Evolutionary conservation across 1,284 basidiomycete genomes (phyloP).

Genomic region (Gomphus sp.): DNA sequence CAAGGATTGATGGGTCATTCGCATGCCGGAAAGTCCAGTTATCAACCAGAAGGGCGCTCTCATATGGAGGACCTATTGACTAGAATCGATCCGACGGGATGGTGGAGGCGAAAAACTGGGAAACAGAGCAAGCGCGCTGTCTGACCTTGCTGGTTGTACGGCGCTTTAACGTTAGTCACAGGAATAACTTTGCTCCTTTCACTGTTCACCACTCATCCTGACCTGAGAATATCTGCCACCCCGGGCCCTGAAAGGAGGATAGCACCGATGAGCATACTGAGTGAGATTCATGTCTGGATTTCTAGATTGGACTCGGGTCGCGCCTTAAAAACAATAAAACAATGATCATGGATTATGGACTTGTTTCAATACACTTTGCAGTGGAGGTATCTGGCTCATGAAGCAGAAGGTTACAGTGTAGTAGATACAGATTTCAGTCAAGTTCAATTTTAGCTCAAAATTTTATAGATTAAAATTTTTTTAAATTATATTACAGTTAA

Average conservation of each 20-base stretch:
- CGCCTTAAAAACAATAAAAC: neutral
- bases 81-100: slow-evolving; percentile 7
- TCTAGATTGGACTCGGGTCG: neutral
- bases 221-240: no score
- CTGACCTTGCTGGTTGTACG: neutral
- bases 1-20: neutral
- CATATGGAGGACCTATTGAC: slow-evolving; percentile 6
- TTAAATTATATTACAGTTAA: no score
- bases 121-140: neutral
- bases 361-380: neutral
- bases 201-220: neutral
- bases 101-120: slow-evolving; percentile 5
- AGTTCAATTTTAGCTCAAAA: no score
- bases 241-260: neutral
- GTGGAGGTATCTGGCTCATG: neutral
- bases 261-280: neutral
- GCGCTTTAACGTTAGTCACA: neutral
- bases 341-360: neutral
- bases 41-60: neutral
- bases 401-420: no score
- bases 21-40: neutral
- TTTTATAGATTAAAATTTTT: no score
- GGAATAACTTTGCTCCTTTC: no score
- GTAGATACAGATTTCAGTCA: no score
- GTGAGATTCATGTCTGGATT: neutral